Evolutionary conservation across 176 grass and related monocot genomes (phyloP), one percentile per base, ranked within the genome.

Genomic region (Raddia distichophylla): DNA sequence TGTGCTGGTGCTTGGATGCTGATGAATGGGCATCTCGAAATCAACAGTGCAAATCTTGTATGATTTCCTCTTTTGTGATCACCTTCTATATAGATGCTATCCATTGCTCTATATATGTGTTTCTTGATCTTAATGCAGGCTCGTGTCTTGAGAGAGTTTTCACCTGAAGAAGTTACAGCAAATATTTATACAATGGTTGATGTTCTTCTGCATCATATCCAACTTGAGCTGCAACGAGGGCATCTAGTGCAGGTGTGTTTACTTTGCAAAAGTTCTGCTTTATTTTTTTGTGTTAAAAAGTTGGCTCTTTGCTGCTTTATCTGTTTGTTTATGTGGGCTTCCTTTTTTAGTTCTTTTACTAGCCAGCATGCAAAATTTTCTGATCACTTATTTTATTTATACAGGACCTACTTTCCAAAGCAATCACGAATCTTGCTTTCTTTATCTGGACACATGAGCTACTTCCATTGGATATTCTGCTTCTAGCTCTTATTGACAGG

Each of bases 151-250:
- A 98, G 90, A 76, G 95, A 98, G 71, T 83, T 98, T 73, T 91
- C 92, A 73, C 92, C 93, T 37, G 96, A 98, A 85, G 93, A 98
- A 90, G 96, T 98, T 66, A 98, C 96, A 47, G 90, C 93, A 71
- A 98, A 98, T 82, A 95, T 98, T 72, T 98, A 95, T 85, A 93
- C 89, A n/a, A 91, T 98, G 93, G 96, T 95, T 68, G 96, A 98
- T 88, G 85, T 95, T 85, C 96, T 98, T 93, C 85, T 98, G 62
- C 96, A 95, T 85, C 96, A 98, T 82, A 95, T 98, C 76, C 96
- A 95, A 67, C 67, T 88, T 67, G 93, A 97, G 69, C 59, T 91
- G 82, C 93, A 98, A 82, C 89, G 86, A 76, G 93, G 87, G 14
- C 93, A 86, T 90, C 79, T 69, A 86, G 84, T 55, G 18, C 96